Base-by-base conservation (phyloP, 2,329 filamentous ascomycete genomes). In the Amauroascus niger region DNA sequence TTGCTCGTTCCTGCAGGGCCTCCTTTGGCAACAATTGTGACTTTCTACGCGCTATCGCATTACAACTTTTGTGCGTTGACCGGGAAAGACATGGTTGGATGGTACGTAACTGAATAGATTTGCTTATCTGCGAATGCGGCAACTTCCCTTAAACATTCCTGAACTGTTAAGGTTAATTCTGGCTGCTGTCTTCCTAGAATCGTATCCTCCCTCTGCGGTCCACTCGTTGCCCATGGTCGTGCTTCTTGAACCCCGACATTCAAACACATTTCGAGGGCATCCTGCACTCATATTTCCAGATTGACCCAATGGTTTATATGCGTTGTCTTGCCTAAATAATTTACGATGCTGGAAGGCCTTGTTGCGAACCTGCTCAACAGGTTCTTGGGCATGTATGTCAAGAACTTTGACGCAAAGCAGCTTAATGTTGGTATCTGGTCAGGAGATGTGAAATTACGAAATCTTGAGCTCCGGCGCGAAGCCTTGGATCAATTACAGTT, bases 331-430 rank as follows among this genome's bases (percentile, higher is more conserved):
- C 11, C 18, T 20, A 67, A 70, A 63, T 64, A 70, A 69, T 70
- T 74, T 78, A 78, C 69, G 65, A 98, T 99, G 93, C 82, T 99
- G 75, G 93, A 98, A 80, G 88, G 90, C 62, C 79, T 99, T 63
- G 93, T 97, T 60, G 89, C 93, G 64, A 94, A 91, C 73, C 79
- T 99, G 77, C 84, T 99, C 64, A 98, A 98, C 77, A 87, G 94
- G 76, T 97, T 98, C 74, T 76, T 99, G 81, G 94, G 93, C 79
- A 95, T 97, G 86, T 98, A 98, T 72, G 91, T 99, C 72, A 90
- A 95, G 79, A 97, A 98, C 74, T 98, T 99, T 69, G 93, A 99
- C 71, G 88, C 93, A 52, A 86, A 88, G 65, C 93, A 98, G 76
- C 80, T 99, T 61, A 98, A 98, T 69, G 90, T 98, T 59, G 93